Evolutionary conservation across 805 yeast species (phyloP).

Genomic region (Candida namnaoensis): DNA sequence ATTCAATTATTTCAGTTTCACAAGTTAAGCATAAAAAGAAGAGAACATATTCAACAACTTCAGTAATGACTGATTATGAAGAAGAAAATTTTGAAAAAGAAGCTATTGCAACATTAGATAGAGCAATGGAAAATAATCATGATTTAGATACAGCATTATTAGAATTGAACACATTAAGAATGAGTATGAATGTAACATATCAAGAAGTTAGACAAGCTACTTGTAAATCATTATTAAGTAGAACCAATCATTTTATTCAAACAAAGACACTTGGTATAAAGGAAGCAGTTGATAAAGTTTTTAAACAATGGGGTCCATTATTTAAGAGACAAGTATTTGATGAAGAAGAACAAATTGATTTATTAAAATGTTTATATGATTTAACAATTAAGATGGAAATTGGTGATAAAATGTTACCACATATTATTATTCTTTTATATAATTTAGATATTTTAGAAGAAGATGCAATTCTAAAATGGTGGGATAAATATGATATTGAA

Average conservation of each 20-base stretch:
- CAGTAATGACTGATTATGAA: slow-evolving; percentile 38
- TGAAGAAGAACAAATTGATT: slow-evolving; percentile 66
- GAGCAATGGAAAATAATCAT: slow-evolving; percentile 90
- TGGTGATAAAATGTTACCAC: slow-evolving; percentile 38
- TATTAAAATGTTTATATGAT: slow-evolving; percentile 40
- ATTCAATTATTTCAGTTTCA: slow-evolving; percentile 44
- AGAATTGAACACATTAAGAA: slow-evolving; percentile 88
- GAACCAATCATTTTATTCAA: slow-evolving; percentile 65
- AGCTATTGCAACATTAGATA: slow-evolving; percentile 87
- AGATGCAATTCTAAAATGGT: slow-evolving; percentile 75
- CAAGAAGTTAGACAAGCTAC: slow-evolving; percentile 88
- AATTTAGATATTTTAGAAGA: slow-evolving; percentile 81
- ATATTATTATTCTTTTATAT: slow-evolving; percentile 53
- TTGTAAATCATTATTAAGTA: slow-evolving; percentile 55
- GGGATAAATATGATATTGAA: slow-evolving; percentile 40
- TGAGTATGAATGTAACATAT: slow-evolving; percentile 95
- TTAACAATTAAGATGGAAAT: slow-evolving; percentile 24
- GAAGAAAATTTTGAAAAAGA: slow-evolving; percentile 80
- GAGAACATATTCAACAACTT: slow-evolving; percentile 31
- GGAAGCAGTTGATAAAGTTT: slow-evolving; percentile 69
- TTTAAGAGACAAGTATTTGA: slow-evolving; percentile 83
- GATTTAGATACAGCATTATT: slow-evolving; percentile 87
- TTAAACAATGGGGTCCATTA: slow-evolving; percentile 74
- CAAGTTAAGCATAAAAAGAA: slow-evolving; percentile 28
- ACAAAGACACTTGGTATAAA: slow-evolving; percentile 72